A percentile compares a stretch with the other conserved stretches of the same genome.
phyloP scores from a whole-genome alignment of 352 stramenopile genomes.

The Globisporangium polare region DNA sequence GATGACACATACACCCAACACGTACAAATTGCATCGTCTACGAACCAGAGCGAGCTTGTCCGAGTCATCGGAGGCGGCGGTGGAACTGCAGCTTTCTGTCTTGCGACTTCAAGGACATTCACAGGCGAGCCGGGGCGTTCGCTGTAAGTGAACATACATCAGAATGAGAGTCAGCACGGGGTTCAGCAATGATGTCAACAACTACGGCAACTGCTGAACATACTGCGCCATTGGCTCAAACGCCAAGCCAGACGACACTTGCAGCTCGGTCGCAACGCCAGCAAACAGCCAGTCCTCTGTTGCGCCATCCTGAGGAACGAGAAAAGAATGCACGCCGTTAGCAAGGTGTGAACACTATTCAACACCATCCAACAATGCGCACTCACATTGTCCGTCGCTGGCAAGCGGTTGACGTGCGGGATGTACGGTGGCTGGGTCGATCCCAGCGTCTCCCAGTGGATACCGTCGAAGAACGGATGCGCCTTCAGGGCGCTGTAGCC shows the following conservation, averaged over 20 bases:
- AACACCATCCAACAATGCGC: not conserved
- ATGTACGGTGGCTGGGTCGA: slow-evolving; percentile 50
- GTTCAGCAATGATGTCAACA: too few relatives aligned
- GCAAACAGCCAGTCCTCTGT: slow-evolving; percentile 88
- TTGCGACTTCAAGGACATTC: slow-evolving; percentile 74
- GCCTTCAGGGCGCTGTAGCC: slow-evolving; percentile 68
- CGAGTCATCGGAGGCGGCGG: slow-evolving; percentile 51
- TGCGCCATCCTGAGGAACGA: slow-evolving; percentile 62
- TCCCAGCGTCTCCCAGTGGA: slow-evolving; percentile 65
- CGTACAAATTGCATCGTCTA: too few relatives aligned
- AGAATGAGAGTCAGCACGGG: not conserved
- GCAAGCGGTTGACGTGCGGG: slow-evolving; percentile 51
- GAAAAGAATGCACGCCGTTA: not conserved
- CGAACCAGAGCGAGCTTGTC: slow-evolving; percentile 72
- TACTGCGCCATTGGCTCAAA: slow-evolving; percentile 67
- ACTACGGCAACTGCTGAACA: too few relatives aligned
- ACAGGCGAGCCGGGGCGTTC: slow-evolving; percentile 33
- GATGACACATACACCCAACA: too few relatives aligned
- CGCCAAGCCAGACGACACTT: slow-evolving; percentile 79
- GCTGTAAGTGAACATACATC: slow-evolving; percentile 12
- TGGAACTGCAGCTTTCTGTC: slow-evolving; percentile 67
- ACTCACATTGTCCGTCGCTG: slow-evolving; percentile 67
- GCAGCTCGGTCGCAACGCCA: slow-evolving; percentile 79
- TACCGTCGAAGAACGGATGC: slow-evolving; percentile 82
- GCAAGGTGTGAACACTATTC: not conserved